phyloP scores from a whole-genome alignment of 192 early-diverging fungal species.

The Coemansia sp. region DNA sequence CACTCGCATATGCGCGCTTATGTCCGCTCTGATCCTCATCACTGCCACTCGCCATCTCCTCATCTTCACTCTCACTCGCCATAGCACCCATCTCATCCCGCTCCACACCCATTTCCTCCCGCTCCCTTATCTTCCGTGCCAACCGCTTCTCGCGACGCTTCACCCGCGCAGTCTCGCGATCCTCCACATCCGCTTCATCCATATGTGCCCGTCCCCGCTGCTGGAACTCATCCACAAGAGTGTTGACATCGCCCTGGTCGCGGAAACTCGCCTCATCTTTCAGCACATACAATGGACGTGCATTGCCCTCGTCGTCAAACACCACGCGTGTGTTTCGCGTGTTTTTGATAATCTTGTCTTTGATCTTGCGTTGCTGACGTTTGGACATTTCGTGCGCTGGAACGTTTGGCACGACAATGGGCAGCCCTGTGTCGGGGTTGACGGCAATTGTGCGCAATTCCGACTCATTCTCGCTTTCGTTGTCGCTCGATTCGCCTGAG shows the following conservation, averaged over 20 bases:
- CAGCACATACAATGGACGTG: constrained; percentile 71
- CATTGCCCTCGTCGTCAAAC: constrained; percentile 95
- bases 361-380: constrained; percentile 56
- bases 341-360: constrained; percentile 74
- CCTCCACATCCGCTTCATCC: constrained; percentile 73
- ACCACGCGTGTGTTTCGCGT: constrained; percentile 70
- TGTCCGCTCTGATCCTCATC: not conserved
- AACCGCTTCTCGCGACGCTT: constrained; percentile 69
- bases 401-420: constrained; percentile 46
- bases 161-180: constrained; percentile 69
- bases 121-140: constrained; percentile 65
- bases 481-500: constrained; percentile 52
- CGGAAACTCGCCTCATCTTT: constrained; percentile 81
- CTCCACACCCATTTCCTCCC: constrained; percentile 43
- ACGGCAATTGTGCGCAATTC: constrained; percentile 47
- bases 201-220: constrained; percentile 66
- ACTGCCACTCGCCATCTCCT: constrained; percentile 5
- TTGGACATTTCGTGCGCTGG: constrained; percentile 44
- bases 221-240: constrained; percentile 70
- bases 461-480: constrained; percentile 45
- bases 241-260: constrained; percentile 64
- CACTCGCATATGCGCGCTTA: constrained; percentile 28
- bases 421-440: constrained; percentile 34
- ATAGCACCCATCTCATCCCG: constrained; percentile 9
- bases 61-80: constrained; percentile 22